Base-by-base conservation (phyloP, 1,284 basidiomycete species). In the Naganishia liquefaciens region DNA sequence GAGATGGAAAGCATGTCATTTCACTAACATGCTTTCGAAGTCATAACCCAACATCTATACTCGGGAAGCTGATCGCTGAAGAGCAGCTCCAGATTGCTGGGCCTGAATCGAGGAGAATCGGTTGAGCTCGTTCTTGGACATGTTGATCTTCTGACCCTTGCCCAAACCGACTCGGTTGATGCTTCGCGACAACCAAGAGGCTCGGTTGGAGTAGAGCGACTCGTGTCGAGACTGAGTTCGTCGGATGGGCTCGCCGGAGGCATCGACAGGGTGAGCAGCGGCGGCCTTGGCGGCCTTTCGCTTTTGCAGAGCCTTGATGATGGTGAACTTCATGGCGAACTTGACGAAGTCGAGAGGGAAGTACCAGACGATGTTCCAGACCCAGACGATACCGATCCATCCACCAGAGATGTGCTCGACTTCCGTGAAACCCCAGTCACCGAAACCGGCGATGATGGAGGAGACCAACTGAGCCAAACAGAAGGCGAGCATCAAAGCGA, bases 381-480 rank as follows among this genome's bases (percentile, higher is more conserved):
- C 83, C 91, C 94, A 98, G 70, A 95, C 86, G 71, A 97, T 93
- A 82, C 93, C 93, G 73, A 97, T 91, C 93, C 93, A 98, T 53
- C 88, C 90, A 78, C 90, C 93, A 68, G 88, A 89, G 77, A 95
- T 87, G 37, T 81, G 78, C 40, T 82, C 76, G 69, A 95, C 88
- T 50, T 86, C 75, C 51, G 91, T 91, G 85, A 95, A 95, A 79
- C 89, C 88, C 89, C 89, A 94, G 84, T 96, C 77, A 73, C 84
- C 93, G 81, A 88, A 97, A 39, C 85, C 92, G 63, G 94, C 93
- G 72, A 98, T 96, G 82, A 97, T 93, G 61, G 92, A 92, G 3
- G 93, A 92, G 69, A 97, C 84, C 67, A 96, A 85, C 82, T 97
- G 94, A 42, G 94, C 94, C 66, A 97, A 71, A 77, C 87, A 88